phyloP scores from a whole-genome alignment of 1,284 basidiomycete genomes.

The Fomitopsis palustris region DNA sequence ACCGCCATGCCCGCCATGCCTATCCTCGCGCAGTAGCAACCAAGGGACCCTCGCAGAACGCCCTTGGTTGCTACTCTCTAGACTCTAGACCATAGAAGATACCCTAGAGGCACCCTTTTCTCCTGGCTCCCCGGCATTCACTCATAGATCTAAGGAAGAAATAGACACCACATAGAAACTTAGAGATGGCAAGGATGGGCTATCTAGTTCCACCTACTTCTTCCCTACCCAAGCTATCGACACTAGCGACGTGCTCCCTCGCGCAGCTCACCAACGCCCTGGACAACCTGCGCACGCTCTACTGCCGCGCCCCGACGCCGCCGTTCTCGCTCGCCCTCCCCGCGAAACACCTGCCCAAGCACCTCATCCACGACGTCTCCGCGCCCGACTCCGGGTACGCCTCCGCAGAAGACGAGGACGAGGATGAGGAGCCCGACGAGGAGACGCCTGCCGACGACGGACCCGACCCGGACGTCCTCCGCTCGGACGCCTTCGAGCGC shows the following conservation, averaged over 20 bases:
- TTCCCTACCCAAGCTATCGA: conserved; percentile 46
- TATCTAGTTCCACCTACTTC: conserved; percentile 33
- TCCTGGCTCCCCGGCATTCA: not conserved
- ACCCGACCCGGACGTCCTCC: conserved; percentile 38
- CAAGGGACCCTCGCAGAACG: conserved; percentile 20
- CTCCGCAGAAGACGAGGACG: conserved; percentile 53
- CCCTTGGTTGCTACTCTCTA: conserved; percentile 23
- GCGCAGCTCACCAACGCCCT: conserved; percentile 34
- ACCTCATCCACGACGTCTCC: conserved; percentile 35
- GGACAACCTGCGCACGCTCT: conserved; percentile 39
- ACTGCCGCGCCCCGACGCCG: conserved; percentile 24
- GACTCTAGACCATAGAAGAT: conserved; percentile 27
- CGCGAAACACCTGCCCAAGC: conserved; percentile 18
- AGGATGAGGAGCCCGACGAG: conserved; percentile 29
- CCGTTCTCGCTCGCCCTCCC: conserved; percentile 5
- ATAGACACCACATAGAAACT: not conserved
- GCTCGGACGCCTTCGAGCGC: conserved; percentile 49
- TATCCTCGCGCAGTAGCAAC: conserved; percentile 32
- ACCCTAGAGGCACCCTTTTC: conserved; percentile 21
- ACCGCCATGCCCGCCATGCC: conserved; percentile 27
- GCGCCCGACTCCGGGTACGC: conserved; percentile 62
- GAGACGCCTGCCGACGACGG: conserved; percentile 29
- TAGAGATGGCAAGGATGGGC: not conserved
- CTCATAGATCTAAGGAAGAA: not conserved
- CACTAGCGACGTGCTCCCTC: conserved; percentile 32